These are phyloP conservation scores for Rhodamnia rubescens DNA, from an alignment of 345 rosid genomes.

Conservation along the genomic window DNA sequence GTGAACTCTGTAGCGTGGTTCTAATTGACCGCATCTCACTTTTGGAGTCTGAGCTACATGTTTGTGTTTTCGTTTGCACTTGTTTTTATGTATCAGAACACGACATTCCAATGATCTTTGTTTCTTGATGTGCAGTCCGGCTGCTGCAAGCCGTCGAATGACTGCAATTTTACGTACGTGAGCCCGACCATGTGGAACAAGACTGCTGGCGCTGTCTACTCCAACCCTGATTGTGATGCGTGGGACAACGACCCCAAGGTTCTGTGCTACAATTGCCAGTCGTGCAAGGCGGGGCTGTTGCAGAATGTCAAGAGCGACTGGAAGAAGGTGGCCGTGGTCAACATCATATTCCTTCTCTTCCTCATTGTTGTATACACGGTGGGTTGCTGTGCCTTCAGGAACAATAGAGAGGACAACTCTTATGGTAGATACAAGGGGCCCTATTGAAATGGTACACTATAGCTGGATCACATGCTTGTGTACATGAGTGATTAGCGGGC, in stretches of 20 bases:
- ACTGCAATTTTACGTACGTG: constrained; percentile 48
- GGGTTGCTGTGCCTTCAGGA: constrained; percentile 81
- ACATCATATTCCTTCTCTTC: constrained; percentile 60
- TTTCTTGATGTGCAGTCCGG: constrained; percentile 47
- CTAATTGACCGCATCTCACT: background rate
- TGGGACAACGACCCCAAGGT: constrained; percentile 30
- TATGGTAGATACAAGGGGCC: constrained; percentile 1
- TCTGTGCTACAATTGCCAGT: constrained; percentile 64
- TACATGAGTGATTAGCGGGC: background rate
- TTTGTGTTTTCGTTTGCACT: background rate
- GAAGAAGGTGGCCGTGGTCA: constrained; percentile 62
- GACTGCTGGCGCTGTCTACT: background rate
- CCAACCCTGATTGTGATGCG: constrained; percentile 43
- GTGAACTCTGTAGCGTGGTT: background rate
- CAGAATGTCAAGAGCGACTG: constrained; percentile 60
- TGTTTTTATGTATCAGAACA: background rate
- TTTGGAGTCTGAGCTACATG: background rate
- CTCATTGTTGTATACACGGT: constrained; percentile 59
- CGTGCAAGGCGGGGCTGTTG: constrained; percentile 88
- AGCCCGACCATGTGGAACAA: constrained; percentile 55
- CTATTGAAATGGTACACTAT: background rate
- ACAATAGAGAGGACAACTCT: constrained; percentile 47
- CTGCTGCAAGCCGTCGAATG: constrained; percentile 83
- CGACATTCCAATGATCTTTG: background rate
- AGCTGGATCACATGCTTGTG: background rate